Evolutionary conservation across 192 early-diverging fungal genomes (phyloP).

Genomic region (Dimargaris cristalligena): DNA sequence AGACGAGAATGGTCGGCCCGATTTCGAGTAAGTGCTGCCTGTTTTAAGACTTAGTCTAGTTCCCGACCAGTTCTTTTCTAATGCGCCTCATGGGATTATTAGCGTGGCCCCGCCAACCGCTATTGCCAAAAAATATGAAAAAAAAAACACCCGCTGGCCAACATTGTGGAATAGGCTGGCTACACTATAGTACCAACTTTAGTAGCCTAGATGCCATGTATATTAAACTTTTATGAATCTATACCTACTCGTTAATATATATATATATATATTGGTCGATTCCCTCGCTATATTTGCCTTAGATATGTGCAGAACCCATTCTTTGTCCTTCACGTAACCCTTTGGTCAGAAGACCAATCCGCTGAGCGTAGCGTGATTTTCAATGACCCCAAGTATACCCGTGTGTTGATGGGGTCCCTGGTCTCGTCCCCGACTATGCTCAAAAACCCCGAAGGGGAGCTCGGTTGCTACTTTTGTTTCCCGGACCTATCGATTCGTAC

Average conservation of each 20-base stretch:
- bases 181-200: background rate
- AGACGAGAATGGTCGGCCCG: background rate
- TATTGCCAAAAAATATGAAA: background rate
- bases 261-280: too few species aligned
- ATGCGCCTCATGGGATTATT: background rate
- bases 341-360: conserved; percentile 38
- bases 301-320: conserved; percentile 30
- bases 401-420: conserved; percentile 43
- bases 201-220: background rate
- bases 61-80: background rate
- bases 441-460: conserved; percentile 33
- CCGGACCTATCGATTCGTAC: conserved; percentile 59
- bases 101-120: background rate
- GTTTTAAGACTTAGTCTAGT: too few species aligned
- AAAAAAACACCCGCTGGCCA: background rate
- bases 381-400: conserved; percentile 38
- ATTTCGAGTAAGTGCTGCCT: background rate
- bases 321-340: conserved; percentile 39
- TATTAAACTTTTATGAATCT: too few species aligned
- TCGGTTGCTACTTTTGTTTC: conserved; percentile 61
- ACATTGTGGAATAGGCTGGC: background rate
- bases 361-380: conserved; percentile 42
- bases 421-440: conserved; percentile 39
- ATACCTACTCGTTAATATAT: too few species aligned
- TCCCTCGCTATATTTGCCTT: too few species aligned